Conservation (phyloP, 2,329 filamentous ascomycete genomes). For the Ascochyta fabae region DNA sequence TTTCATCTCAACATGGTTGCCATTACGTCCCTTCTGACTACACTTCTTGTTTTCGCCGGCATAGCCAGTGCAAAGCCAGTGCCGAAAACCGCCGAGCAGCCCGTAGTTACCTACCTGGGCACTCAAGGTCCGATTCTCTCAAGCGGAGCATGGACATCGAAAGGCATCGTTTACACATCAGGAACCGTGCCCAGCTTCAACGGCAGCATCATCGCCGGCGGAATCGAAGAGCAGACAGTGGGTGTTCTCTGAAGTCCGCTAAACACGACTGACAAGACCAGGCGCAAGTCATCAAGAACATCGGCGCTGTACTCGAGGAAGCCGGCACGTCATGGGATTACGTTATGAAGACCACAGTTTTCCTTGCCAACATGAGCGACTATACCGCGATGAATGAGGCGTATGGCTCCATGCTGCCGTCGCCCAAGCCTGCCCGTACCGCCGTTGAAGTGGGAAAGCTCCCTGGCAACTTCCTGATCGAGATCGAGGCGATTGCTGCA, state of each 20-base stretch:
- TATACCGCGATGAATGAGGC: constrained; percentile 45
- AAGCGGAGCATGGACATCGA: constrained; percentile 38
- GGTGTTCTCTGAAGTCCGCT: background rate
- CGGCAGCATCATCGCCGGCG: constrained; percentile 33
- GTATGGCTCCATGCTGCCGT: constrained; percentile 39
- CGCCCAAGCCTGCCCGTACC: constrained; percentile 40
- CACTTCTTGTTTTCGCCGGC: constrained; percentile 24
- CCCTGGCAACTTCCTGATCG: constrained; percentile 40
- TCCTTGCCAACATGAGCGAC: constrained; percentile 42
- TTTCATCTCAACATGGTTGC: constrained; percentile 25
- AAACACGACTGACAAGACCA: constrained; percentile 11
- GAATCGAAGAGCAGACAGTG: constrained; percentile 39
- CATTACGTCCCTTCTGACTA: constrained; percentile 29
- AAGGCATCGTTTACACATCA: constrained; percentile 42
- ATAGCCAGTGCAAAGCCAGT: constrained; percentile 25
- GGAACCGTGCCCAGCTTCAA: constrained; percentile 41
- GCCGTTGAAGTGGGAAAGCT: constrained; percentile 42
- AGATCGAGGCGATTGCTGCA: constrained; percentile 43
- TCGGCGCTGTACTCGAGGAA: constrained; percentile 37
- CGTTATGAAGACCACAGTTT: constrained; percentile 44
- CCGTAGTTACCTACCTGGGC: constrained; percentile 41
- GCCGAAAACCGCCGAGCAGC: constrained; percentile 31
- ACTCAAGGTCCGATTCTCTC: constrained; percentile 41
- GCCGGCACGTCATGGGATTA: constrained; percentile 44
- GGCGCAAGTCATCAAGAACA: constrained; percentile 46